Evolutionary conservation across 2,329 filamentous ascomycete genomes (phyloP).

Genomic region (Penicillium sp.): DNA sequence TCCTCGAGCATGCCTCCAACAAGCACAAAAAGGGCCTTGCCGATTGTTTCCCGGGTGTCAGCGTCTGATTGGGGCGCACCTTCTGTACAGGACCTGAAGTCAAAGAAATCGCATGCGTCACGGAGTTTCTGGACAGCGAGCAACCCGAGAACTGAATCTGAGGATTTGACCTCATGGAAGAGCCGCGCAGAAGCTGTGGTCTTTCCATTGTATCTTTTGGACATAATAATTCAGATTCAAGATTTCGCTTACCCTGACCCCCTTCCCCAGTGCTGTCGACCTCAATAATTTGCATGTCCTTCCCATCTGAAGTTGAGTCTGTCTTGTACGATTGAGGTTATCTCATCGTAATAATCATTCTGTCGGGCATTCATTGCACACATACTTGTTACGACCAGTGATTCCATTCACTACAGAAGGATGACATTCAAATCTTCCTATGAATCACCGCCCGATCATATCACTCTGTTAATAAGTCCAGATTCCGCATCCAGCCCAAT

Average conservation of each 20-base stretch:
- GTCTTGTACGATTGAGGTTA: not conserved
- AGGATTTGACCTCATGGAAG: not conserved
- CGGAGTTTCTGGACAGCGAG: not conserved
- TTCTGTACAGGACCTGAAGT: not conserved
- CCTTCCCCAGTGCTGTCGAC: no score
- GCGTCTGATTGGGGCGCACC: not conserved
- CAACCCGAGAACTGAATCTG: not conserved
- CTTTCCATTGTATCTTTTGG: not conserved
- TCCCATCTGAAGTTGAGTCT: not conserved
- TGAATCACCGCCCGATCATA: not conserved
- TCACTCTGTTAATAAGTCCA: not conserved
- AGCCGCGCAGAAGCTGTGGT: not conserved
- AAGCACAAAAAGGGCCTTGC: constrained; percentile 71
- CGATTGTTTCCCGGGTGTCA: constrained; percentile 64
- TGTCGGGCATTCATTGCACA: no score
- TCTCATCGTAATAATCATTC: no score
- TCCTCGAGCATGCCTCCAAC: constrained; percentile 69
- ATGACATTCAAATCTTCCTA: not conserved
- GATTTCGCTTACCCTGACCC: not conserved
- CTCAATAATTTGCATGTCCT: no score
- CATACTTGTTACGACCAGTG: not conserved
- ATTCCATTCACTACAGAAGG: not conserved
- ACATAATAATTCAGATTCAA: not conserved
- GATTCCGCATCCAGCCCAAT: not conserved
- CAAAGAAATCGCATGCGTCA: not conserved